Evolutionary conservation across 305 asterid genomes (phyloP).

Genomic region (Solanum hybrid): DNA sequence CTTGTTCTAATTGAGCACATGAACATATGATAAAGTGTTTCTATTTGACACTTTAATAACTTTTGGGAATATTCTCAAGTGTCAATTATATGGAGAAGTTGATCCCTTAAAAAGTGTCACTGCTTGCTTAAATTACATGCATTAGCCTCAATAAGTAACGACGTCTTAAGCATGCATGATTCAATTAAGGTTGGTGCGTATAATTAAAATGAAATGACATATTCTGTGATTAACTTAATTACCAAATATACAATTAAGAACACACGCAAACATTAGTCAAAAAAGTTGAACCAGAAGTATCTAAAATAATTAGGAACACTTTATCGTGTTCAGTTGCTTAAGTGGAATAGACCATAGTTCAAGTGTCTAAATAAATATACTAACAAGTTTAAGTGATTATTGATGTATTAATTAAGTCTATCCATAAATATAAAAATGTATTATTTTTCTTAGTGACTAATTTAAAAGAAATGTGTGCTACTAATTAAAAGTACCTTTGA

Average conservation of each 20-base stretch:
- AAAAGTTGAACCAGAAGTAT: not conserved
- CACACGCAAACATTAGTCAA: rapidly evolving
- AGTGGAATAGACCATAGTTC: not conserved
- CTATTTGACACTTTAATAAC: not conserved
- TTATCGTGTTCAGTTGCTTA: not conserved
- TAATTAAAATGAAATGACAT: not conserved
- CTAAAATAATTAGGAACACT: not conserved
- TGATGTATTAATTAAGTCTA: not conserved
- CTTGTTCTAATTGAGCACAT: not conserved
- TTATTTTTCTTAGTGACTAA: not conserved
- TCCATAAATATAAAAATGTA: not conserved
- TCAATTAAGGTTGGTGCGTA: not conserved
- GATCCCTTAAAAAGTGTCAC: not conserved
- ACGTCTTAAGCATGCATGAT: not conserved
- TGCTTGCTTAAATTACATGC: not conserved
- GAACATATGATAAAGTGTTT: not conserved
- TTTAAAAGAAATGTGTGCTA: not conserved
- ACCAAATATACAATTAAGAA: not conserved
- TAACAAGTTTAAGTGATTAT: not conserved
- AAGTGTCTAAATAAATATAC: not conserved
- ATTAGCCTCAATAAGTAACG: not conserved
- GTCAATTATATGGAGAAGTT: not conserved
- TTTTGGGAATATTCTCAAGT: not conserved
- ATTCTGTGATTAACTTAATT: not conserved
- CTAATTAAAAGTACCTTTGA: slow-evolving; percentile 7